Percentiles rank a stretch among this genome's conserved stretches.
These are phyloP conservation scores for Mycocentrospora acerina DNA, from an alignment of 2,329 filamentous ascomycete genomes.

Conservation along the genomic window DNA sequence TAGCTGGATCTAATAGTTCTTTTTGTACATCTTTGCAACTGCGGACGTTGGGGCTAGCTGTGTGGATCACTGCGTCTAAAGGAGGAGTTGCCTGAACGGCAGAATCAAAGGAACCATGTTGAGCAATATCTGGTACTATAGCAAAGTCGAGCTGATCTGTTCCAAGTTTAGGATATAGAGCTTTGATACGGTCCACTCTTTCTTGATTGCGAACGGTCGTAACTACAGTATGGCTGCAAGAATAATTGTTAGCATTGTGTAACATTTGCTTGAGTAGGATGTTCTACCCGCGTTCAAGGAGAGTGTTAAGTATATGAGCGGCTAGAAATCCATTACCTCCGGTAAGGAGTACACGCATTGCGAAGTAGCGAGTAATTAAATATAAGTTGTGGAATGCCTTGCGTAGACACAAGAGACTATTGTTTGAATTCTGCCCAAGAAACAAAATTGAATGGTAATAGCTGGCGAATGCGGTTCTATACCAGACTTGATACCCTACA, in stretches of 20 bases:
- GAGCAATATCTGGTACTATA: slow-evolving; percentile 70
- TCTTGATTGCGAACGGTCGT: slow-evolving; percentile 60
- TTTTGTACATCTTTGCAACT: slow-evolving; percentile 69
- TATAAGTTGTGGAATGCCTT: background rate
- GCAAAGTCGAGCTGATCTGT: slow-evolving; percentile 60
- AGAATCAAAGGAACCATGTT: slow-evolving; percentile 64
- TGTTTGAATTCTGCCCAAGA: no score
- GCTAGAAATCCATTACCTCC: slow-evolving; percentile 63
- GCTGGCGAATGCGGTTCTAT: no score
- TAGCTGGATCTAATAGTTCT: slow-evolving; percentile 57
- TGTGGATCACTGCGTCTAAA: slow-evolving; percentile 62
- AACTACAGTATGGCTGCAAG: slow-evolving; percentile 55
- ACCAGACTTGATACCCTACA: no score
- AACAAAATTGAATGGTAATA: no score
- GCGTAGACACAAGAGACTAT: no score
- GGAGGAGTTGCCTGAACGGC: slow-evolving; percentile 58
- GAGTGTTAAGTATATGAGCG: slow-evolving; percentile 57
- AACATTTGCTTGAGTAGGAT: background rate
- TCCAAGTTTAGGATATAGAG: slow-evolving; percentile 49
- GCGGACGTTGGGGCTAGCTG: slow-evolving; percentile 61
- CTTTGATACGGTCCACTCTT: slow-evolving; percentile 58
- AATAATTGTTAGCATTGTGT: background rate
- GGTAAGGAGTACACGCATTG: slow-evolving; percentile 20
- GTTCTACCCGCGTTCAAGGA: slow-evolving; percentile 51
- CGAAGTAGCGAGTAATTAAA: background rate